Conservation (phyloP, 2,329 filamentous ascomycete genomes). For the Alternaria gaisen region DNA sequence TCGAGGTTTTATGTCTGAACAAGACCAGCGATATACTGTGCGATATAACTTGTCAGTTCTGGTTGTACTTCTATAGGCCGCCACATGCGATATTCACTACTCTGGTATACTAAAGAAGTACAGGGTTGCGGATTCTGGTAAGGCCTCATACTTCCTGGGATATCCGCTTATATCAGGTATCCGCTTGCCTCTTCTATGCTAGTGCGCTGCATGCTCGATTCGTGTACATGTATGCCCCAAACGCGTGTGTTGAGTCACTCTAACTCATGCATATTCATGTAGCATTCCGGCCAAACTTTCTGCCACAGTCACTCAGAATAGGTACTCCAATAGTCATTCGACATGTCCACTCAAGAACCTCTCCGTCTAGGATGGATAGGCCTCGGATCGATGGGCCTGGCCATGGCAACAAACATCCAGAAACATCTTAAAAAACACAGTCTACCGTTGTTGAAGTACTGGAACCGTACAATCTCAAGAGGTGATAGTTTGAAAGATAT, state of each 20-base stretch:
- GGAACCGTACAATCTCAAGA: slow-evolving; percentile 60
- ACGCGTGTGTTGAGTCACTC: background rate
- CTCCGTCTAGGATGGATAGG: slow-evolving; percentile 46
- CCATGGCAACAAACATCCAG: slow-evolving; percentile 62
- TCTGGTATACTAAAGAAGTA: background rate
- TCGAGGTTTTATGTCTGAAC: background rate
- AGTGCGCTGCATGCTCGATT: slow-evolving; percentile 10
- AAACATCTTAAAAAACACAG: slow-evolving; percentile 45
- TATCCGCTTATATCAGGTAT: slow-evolving; percentile 7
- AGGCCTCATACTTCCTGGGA: background rate
- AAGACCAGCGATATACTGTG: background rate
- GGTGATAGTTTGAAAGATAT: slow-evolving; percentile 48
- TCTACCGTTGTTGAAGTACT: slow-evolving; percentile 50
- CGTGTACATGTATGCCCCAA: too few species aligned
- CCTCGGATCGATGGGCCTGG: slow-evolving; percentile 62
- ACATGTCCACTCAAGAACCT: slow-evolving; percentile 15
- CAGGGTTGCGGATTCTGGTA: background rate
- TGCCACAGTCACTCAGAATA: background rate
- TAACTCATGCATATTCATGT: background rate
- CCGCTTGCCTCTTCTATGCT: slow-evolving; percentile 14
- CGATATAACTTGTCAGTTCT: background rate
- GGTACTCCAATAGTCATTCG: background rate
- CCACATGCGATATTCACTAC: background rate
- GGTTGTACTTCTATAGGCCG: background rate
- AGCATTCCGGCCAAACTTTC: background rate